Evolutionary conservation across 2,329 filamentous ascomycete genomes (phyloP), one percentile per base, ranked within the genome.

Genomic region (Aureobasidium musti): DNA sequence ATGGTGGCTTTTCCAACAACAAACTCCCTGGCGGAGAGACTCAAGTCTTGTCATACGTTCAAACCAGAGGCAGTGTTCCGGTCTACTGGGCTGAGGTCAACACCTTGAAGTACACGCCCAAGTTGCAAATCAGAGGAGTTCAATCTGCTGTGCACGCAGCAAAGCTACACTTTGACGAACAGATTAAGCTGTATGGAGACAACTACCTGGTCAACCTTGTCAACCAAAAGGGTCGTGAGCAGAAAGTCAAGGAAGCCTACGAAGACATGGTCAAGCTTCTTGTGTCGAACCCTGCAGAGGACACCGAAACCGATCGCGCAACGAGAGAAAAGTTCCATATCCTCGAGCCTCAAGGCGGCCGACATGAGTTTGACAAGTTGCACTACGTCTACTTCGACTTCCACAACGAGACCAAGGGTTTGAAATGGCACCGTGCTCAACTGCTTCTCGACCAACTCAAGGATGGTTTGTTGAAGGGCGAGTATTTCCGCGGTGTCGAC

Each of bases 351-450:
- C 72, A 80, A 17, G 77, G 86, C 53, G 81, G 81, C 56, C 81
- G 82, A 67, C 85, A 90, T 69, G 82, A 88, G 69, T 91, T 90
- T 77, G 93, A 97, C 77, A 89, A 89, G 52, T 81, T 99, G 52
- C 94, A 99, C 80, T 99, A 99, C 78, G 81, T 98, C 73, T 99
- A 98, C 81, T 99, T 99, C 76, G 95, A 99, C 80, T 99, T 96
- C 78, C 96, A 99, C 81, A 92, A 89, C 74, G 95, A 99, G 80
- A 99, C 96, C 59, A 97, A 97, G 79, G 94, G 94, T 43, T 84
- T 97, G 73, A 88, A 91, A 74, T 97, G 95, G 91, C 89, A 99
- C 77, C 91, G 93, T 57, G 93, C 94, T 0, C 89, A 94, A 77
- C 83, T 96, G 49, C 84, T 99, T 26, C 83, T 99, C 67, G 91